Percentiles rank a stretch among this genome's conserved stretches.
phyloP scores from a whole-genome alignment of 1,139 yeast genomes.

The Magnusiomyces magnusii region DNA sequence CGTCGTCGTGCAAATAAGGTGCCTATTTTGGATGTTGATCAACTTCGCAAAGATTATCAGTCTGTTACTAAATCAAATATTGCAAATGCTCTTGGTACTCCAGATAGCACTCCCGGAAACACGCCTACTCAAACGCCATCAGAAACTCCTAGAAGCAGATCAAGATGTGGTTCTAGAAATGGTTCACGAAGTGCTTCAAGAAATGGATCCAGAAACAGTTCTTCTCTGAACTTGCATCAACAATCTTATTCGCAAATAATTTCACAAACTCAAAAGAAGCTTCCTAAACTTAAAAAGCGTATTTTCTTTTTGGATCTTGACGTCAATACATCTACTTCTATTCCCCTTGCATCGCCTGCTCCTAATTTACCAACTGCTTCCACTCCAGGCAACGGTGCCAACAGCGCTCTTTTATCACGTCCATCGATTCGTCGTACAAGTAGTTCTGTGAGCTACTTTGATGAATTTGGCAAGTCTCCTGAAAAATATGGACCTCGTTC shows the following conservation, averaged over 20 bases:
- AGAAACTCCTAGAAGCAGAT: background rate
- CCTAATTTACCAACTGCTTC: background rate
- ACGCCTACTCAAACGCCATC: background rate
- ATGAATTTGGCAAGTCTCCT: background rate
- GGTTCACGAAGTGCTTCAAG: background rate
- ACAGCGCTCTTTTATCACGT: background rate
- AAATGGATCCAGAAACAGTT: background rate
- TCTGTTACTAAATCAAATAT: constrained; percentile 25
- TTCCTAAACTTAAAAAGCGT: constrained; percentile 31
- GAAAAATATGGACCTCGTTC: background rate
- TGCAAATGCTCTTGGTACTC: constrained; percentile 21
- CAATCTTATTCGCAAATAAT: background rate
- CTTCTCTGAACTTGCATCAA: background rate
- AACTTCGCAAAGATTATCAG: constrained; percentile 23
- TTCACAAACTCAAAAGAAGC: background rate
- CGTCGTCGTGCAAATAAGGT: constrained; percentile 34
- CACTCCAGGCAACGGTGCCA: background rate
- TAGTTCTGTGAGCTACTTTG: background rate
- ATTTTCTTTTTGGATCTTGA: constrained; percentile 52
- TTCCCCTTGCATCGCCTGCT: background rate
- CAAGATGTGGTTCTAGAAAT: background rate
- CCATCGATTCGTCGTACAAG: background rate
- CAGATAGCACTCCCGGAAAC: constrained; percentile 13
- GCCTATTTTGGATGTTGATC: constrained; percentile 25
- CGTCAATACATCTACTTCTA: constrained; percentile 19